A percentile compares a stretch with the other conserved stretches of the same genome.
phyloP scores from a whole-genome alignment of 1,284 basidiomycete species.

The Gomphus bonarii region DNA sequence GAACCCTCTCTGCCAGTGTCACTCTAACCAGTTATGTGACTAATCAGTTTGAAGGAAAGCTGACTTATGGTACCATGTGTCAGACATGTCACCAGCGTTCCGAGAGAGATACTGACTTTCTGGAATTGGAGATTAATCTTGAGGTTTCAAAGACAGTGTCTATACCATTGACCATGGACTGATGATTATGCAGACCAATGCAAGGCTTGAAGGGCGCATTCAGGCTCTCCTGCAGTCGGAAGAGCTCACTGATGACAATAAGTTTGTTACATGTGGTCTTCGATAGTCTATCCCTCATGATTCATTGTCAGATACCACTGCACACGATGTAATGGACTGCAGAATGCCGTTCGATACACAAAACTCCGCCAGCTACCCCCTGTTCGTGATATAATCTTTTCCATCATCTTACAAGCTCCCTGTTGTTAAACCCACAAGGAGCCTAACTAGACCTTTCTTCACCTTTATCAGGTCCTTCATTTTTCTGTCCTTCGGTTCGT shows the following conservation, averaged over 20 bases:
- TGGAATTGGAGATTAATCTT: constrained; percentile 81
- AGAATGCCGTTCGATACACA: constrained; percentile 69
- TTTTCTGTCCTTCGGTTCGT: constrained; percentile 85
- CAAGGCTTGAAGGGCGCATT: constrained; percentile 64
- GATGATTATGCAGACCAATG: constrained; percentile 41
- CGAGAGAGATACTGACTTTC: constrained; percentile 57
- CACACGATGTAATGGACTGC: constrained; percentile 54
- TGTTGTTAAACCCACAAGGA: neutral
- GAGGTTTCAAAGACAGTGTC: constrained; percentile 33
- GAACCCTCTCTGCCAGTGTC: neutral
- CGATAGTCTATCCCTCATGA: neutral
- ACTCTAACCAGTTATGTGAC: neutral
- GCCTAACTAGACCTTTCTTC: neutral
- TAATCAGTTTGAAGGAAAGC: constrained; percentile 72
- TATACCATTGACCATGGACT: neutral
- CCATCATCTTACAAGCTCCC: neutral
- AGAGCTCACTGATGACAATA: constrained; percentile 69
- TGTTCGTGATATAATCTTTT: constrained; percentile 23
- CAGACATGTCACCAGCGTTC: constrained; percentile 56
- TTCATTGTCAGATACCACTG: constrained; percentile 60
- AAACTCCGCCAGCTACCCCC: constrained; percentile 65
- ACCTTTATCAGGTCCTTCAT: constrained; percentile 39
- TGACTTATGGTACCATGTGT: constrained; percentile 73
- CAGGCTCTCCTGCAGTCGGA: constrained; percentile 54
- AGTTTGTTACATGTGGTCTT: constrained; percentile 28